These are phyloP conservation scores for Hypomyces rosellus DNA, from an alignment of 2,329 filamentous ascomycete genomes.

Conservation along the genomic window DNA sequence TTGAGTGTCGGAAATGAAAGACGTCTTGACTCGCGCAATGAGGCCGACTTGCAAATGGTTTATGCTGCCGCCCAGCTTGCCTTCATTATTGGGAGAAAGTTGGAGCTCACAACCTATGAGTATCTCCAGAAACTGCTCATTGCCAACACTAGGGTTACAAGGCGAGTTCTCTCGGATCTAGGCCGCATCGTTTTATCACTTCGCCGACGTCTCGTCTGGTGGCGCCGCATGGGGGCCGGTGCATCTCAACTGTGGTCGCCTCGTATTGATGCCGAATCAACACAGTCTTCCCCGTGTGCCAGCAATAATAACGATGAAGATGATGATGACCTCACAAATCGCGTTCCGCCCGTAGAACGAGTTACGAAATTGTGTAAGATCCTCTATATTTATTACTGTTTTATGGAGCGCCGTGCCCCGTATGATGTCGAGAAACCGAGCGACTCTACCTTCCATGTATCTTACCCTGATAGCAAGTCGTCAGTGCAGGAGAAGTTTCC, in stretches of 20 bases:
- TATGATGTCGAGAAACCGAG: background rate
- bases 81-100: slow-evolving; percentile 4
- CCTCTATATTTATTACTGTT: slow-evolving; percentile 10
- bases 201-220: background rate
- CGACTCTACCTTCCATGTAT: background rate
- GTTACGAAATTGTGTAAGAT: slow-evolving; percentile 4
- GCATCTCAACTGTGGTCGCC: background rate
- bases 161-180: background rate
- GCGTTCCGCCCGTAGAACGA: background rate
- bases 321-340: background rate
- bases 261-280: background rate
- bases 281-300: background rate
- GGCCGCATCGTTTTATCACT: slow-evolving; percentile 8
- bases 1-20: background rate
- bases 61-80: slow-evolving; percentile 4
- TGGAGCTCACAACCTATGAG: slow-evolving; percentile 8
- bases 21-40: background rate
- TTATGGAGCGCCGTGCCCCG: slow-evolving; percentile 2
- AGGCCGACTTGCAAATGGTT: background rate
- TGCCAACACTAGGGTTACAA: background rate
- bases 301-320: background rate
- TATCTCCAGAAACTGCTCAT: slow-evolving; percentile 4
- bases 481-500: slow-evolving; percentile 8
- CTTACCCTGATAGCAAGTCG: background rate
- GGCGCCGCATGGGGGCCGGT: background rate